Conservation (phyloP, 805 yeast genomes). For the Yamadazyma kitorensis region DNA sequence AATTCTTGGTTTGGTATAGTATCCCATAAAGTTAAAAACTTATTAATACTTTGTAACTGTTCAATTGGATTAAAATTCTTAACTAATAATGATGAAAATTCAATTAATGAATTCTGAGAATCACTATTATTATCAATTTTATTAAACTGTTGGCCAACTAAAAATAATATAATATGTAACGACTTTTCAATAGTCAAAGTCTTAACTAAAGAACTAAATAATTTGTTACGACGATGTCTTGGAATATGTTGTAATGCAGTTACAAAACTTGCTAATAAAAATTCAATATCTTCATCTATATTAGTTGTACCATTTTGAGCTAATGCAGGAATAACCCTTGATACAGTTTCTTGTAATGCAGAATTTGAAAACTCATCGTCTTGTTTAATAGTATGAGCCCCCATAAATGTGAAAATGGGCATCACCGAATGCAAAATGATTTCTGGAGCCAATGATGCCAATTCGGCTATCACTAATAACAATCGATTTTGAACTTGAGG, state of each 20-base stretch:
- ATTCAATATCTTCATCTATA: constrained; percentile 49
- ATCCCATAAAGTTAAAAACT: constrained; percentile 53
- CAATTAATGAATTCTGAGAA: constrained; percentile 60
- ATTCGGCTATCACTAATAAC: constrained; percentile 77
- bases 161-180: constrained; percentile 67
- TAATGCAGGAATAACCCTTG: constrained; percentile 88
- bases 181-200: constrained; percentile 70
- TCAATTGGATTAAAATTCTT: constrained; percentile 65
- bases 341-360: constrained; percentile 88
- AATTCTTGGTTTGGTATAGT: constrained; percentile 41
- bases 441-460: constrained; percentile 89
- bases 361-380: constrained; percentile 94
- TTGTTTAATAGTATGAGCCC: constrained; percentile 93
- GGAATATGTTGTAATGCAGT: constrained; percentile 96
- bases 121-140: constrained; percentile 33
- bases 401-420: constrained; percentile 99
- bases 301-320: constrained; percentile 37
- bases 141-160: constrained; percentile 76
- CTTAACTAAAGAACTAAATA: constrained; percentile 73
- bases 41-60: constrained; percentile 55
- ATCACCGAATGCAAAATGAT: constrained; percentile 90
- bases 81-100: constrained; percentile 69
- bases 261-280: constrained; percentile 82
- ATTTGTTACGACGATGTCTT: constrained; percentile 86
- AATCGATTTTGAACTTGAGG: constrained; percentile 94